These are phyloP conservation scores for Aphanomyces stellatus DNA, from an alignment of 352 stramenopile species.

Conservation along the genomic window DNA sequence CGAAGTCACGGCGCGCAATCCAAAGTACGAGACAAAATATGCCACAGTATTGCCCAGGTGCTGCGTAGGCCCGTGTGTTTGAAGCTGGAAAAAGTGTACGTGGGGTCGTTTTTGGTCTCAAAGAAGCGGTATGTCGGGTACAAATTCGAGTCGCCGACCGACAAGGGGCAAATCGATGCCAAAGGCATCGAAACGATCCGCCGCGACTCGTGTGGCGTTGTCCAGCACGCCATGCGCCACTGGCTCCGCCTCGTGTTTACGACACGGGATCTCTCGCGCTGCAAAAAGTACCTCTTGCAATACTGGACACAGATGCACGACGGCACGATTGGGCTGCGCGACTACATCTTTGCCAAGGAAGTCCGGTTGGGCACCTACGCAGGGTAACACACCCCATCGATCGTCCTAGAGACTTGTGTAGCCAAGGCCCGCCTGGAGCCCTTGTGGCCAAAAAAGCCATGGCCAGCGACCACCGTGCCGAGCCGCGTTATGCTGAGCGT, in stretches of 20 bases:
- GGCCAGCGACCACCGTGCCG: constrained; percentile 57
- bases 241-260: constrained; percentile 59
- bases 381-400: too few species aligned
- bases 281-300: constrained; percentile 50
- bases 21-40: constrained; percentile 59
- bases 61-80: constrained; percentile 53
- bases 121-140: constrained; percentile 93
- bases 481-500: constrained; percentile 76
- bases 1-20: constrained; percentile 76
- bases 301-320: constrained; percentile 67
- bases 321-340: constrained; percentile 45
- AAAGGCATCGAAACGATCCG: constrained; percentile 92
- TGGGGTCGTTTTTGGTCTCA: constrained; percentile 86
- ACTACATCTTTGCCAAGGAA: constrained; percentile 83
- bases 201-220: constrained; percentile 87
- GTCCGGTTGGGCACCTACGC: constrained; percentile 75
- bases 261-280: constrained; percentile 56
- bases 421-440: constrained; percentile 56
- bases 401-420: constrained; percentile 1
- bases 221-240: constrained; percentile 57
- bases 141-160: constrained; percentile 63
- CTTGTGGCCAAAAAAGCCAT: constrained; percentile 77
- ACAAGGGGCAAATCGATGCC: constrained; percentile 64
- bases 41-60: neutral
- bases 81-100: constrained; percentile 90